A percentile compares a stretch with the other conserved stretches of the same genome.
phyloP scores from a whole-genome alignment of 1,284 basidiomycete genomes.

The Puccinia brachypodii region DNA sequence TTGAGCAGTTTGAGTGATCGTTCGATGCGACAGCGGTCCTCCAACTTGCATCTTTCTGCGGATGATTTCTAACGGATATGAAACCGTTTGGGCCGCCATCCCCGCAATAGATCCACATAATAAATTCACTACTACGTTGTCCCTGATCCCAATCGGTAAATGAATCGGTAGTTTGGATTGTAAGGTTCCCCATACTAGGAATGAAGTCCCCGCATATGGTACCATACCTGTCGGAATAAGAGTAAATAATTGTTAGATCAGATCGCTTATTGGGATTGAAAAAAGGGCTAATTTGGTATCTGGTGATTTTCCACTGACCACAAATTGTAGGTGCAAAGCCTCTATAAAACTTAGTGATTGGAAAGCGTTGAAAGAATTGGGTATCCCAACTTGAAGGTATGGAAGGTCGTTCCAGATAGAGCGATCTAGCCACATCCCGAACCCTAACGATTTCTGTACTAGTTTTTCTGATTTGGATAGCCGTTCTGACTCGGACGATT shows the following conservation, averaged over 20 bases:
- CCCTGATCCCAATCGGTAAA: slow-evolving; percentile 57
- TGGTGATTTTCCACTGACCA: slow-evolving; percentile 38
- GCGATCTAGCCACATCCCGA: slow-evolving; percentile 64
- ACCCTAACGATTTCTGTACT: slow-evolving; percentile 65
- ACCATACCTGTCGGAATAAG: slow-evolving; percentile 91
- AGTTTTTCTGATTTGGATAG: slow-evolving; percentile 64
- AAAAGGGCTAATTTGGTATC: too few relatives aligned
- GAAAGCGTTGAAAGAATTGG: slow-evolving; percentile 58
- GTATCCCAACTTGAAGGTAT: slow-evolving; percentile 12
- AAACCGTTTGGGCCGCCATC: slow-evolving; percentile 80
- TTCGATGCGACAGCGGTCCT: slow-evolving; percentile 59
- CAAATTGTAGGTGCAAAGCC: slow-evolving; percentile 88
- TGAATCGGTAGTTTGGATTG: slow-evolving; percentile 67
- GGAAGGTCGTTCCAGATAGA: slow-evolving; percentile 66
- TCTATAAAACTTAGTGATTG: slow-evolving; percentile 86
- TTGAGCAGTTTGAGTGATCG: slow-evolving; percentile 61
- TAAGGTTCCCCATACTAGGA: slow-evolving; percentile 85
- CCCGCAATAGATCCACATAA: slow-evolving; percentile 87
- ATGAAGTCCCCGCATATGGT: slow-evolving; percentile 94
- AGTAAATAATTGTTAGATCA: too few relatives aligned
- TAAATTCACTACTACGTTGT: slow-evolving; percentile 61
- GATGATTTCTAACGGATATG: slow-evolving; percentile 95
- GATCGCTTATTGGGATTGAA: too few relatives aligned
- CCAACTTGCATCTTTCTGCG: slow-evolving; percentile 94
- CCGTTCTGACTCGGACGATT: slow-evolving; percentile 90